Evolutionary conservation across 2,329 filamentous ascomycete species (phyloP), one percentile per base, ranked within the genome.

Genomic region (Colletotrichum australisinense): DNA sequence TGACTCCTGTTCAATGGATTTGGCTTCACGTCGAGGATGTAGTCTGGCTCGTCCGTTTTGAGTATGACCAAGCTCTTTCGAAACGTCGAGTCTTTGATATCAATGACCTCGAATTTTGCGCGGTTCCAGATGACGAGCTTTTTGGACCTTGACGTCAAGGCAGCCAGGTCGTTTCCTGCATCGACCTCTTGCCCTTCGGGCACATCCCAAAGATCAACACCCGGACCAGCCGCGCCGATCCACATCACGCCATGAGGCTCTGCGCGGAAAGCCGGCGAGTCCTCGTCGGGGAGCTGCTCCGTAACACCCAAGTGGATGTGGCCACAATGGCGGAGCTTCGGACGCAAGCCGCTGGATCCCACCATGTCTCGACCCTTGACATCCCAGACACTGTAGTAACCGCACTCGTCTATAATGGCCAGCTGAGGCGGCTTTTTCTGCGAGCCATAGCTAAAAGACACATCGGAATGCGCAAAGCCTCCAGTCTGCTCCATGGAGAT

Each of bases 361-460:
- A 80, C 78, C 22, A 81, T 75, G 71, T 80, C 78, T 74, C 78
- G 84, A 67, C 83, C 84, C 14, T 77, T 76, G 28, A 93, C 82
- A 73, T 93, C 87, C 91, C 92, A 94, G 4, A 94, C 80, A 56
- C 85, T 91, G 93, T 93, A 95, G 70, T 84, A 85, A 1, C 93
- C 93, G 42, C 83, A 83, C 64, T 90, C 85, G 77, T 95, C 92
- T 22, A 95, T 84, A 30, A 95, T 84, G 19, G 87, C 91, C 65
- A 95, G 82, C 76, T 93, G 91, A 1, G 90, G 87, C 86, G 89
- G 79, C 83, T 89, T 75, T 71, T 83, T 78, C 22, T 73, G 75
- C 5, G 78, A 78, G 4, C 81, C 81, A 0, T 92, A 89, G 75
- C 92, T 92, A 79, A 95, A 93, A 0, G 88, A 82, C 3, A 93